phyloP scores from a whole-genome alignment of 2,329 filamentous ascomycete genomes.

The Penicillium verrucosum region DNA sequence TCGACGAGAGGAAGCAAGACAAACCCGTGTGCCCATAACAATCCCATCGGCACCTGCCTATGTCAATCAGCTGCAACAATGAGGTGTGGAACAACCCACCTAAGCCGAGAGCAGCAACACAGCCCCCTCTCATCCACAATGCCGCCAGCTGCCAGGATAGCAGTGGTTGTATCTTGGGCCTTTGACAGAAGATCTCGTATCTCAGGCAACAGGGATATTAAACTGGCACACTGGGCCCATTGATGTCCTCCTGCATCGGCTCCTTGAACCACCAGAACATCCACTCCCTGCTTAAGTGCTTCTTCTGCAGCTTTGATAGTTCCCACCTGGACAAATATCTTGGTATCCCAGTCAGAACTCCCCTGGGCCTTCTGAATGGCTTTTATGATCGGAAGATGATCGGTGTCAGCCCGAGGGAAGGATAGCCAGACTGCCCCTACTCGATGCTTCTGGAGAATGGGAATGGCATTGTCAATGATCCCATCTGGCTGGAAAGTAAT shows the following conservation, averaged over 20 bases:
- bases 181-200: constrained; percentile 47
- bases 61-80: constrained; percentile 31
- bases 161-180: constrained; percentile 28
- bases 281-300: constrained; percentile 49
- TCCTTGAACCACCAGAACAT: constrained; percentile 62
- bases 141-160: constrained; percentile 58
- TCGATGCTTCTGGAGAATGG: constrained; percentile 51
- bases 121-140: constrained; percentile 55
- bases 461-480: constrained; percentile 38
- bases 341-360: constrained; percentile 36
- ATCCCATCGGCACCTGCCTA: constrained; percentile 18
- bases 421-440: constrained; percentile 67
- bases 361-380: constrained; percentile 23
- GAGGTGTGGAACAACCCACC: constrained; percentile 36
- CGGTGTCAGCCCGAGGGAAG: constrained; percentile 49
- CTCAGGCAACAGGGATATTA: constrained; percentile 59
- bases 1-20: not conserved
- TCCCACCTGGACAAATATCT: constrained; percentile 61
- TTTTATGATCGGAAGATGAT: constrained; percentile 35
- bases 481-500: constrained; percentile 50
- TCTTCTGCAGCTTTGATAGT: constrained; percentile 55
- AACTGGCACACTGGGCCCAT: constrained; percentile 51
- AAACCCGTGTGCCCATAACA: constrained; percentile 22
- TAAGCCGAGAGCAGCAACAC: constrained; percentile 54
- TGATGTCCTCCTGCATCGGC: constrained; percentile 65